phyloP scores from a whole-genome alignment of 768 basidiomycete genomes.

The Termitomyces sp. region DNA sequence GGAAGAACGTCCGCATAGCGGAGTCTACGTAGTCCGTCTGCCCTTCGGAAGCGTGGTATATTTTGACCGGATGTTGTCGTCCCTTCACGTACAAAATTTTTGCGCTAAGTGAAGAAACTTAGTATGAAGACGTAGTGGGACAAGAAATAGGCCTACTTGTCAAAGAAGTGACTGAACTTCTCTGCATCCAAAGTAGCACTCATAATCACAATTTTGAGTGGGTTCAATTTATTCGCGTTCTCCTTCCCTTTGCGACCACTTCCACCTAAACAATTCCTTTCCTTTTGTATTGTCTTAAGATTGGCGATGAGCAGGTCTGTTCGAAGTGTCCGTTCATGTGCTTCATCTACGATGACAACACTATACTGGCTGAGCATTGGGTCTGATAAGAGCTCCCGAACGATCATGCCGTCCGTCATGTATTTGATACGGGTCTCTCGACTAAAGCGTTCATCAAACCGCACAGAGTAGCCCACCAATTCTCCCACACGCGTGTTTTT shows the following conservation, averaged over 20 bases:
- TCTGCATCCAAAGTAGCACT: constrained; percentile 96
- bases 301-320: constrained; percentile 93
- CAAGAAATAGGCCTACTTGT: constrained; percentile 49
- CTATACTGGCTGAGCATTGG: constrained; percentile 75
- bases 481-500: constrained; percentile 67
- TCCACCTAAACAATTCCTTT: constrained; percentile 45
- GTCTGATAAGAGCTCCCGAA: constrained; percentile 85
- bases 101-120: constrained; percentile 47
- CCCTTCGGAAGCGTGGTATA: constrained; percentile 70
- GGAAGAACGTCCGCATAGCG: constrained; percentile 89
- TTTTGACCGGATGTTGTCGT: constrained; percentile 86
- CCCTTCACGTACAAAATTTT: constrained; percentile 90
- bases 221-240: constrained; percentile 36
- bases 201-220: constrained; percentile 94
- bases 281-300: constrained; percentile 73
- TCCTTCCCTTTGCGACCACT: constrained; percentile 42
- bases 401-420: constrained; percentile 96
- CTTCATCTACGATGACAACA: constrained; percentile 91
- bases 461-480: constrained; percentile 89
- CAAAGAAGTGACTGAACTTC: constrained; percentile 86
- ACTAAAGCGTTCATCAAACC: constrained; percentile 83
- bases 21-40: constrained; percentile 85
- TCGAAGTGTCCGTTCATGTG: constrained; percentile 91
- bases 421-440: constrained; percentile 87
- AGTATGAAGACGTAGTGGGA: neutral